These are phyloP conservation scores for Thelephora terrestris DNA, from an alignment of 1,284 basidiomycete species.

Conservation along the genomic window DNA sequence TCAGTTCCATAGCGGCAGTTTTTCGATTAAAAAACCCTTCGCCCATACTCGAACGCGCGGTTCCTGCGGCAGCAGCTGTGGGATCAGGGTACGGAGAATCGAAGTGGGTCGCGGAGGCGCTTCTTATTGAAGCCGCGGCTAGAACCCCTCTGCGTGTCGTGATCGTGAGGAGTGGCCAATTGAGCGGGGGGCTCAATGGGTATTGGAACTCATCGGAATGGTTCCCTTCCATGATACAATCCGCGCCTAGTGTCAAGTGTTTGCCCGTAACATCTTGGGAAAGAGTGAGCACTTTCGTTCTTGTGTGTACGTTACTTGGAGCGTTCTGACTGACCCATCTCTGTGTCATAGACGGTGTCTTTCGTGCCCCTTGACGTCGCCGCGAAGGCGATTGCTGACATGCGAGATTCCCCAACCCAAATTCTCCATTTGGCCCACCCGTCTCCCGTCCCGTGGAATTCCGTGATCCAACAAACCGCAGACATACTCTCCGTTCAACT, in stretches of 20 bases:
- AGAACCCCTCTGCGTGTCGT: neutral
- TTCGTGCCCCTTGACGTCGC: neutral
- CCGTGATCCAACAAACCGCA: slow-evolving; percentile 7
- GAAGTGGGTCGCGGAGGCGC: slow-evolving; percentile 4
- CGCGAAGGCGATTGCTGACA: neutral
- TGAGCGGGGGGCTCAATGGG: slow-evolving; percentile 1
- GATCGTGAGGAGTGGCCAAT: slow-evolving; percentile 1
- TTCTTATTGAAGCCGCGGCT: neutral
- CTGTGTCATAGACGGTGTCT: neutral
- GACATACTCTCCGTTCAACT: slow-evolving; percentile 7
- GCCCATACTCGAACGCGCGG: neutral
- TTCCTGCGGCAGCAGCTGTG: neutral
- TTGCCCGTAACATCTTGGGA: neutral
- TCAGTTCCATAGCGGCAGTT: slow-evolving; percentile 12
- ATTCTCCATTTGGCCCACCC: slow-evolving; percentile 14
- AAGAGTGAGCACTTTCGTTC: neutral
- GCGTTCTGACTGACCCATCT: neutral
- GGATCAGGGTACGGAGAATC: slow-evolving; percentile 5
- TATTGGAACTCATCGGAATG: slow-evolving; percentile 4
- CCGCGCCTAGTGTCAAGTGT: neutral
- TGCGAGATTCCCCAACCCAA: neutral
- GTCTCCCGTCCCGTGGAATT: slow-evolving; percentile 10
- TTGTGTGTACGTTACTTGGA: too few species aligned
- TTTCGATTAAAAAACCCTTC: neutral
- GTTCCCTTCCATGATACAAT: slow-evolving; percentile 5